Conservation (phyloP, 257 asterid species). For the Rauvolfia tetraphylla region DNA sequence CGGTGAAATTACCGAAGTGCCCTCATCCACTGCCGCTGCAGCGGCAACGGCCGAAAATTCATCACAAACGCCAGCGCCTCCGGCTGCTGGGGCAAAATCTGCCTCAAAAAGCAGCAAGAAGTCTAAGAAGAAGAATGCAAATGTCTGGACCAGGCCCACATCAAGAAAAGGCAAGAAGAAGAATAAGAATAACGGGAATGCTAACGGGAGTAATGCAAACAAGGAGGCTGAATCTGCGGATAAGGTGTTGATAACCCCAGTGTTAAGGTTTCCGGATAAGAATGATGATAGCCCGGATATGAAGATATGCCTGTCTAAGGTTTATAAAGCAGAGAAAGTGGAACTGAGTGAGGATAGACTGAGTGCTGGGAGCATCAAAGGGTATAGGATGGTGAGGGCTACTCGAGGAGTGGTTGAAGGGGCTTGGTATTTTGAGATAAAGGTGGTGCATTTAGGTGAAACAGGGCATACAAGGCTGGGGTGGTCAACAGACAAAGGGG, state of each 20-base stretch:
- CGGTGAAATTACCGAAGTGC: slow-evolving; percentile 30
- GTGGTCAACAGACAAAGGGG: slow-evolving; percentile 96
- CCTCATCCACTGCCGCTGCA: slow-evolving; percentile 28
- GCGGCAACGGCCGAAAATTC: slow-evolving; percentile 17
- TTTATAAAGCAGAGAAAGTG: slow-evolving; percentile 88
- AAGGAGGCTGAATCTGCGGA: slow-evolving; percentile 43
- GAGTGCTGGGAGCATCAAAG: slow-evolving; percentile 89
- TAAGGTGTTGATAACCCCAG: slow-evolving; percentile 66
- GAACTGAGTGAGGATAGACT: slow-evolving; percentile 86
- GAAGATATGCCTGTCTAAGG: slow-evolving; percentile 75
- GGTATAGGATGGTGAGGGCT: slow-evolving; percentile 95
- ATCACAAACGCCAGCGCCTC: not conserved
- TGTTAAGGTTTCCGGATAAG: slow-evolving; percentile 76
- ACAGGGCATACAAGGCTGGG: slow-evolving; percentile 93
- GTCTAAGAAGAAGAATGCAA: slow-evolving; percentile 72
- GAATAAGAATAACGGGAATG: slow-evolving; percentile 46
- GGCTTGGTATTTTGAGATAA: slow-evolving; percentile 96
- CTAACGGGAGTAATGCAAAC: slow-evolving; percentile 29
- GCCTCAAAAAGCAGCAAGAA: slow-evolving; percentile 48
- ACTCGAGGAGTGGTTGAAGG: slow-evolving; percentile 85
- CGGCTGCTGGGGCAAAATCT: slow-evolving; percentile 11
- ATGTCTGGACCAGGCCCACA: slow-evolving; percentile 70
- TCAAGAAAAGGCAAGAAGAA: slow-evolving; percentile 79
- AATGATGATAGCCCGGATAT: slow-evolving; percentile 63
- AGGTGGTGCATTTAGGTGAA: slow-evolving; percentile 75